phyloP scores from a whole-genome alignment of 192 early-diverging fungal genomes.

The Hyaloraphidium curvatum region DNA sequence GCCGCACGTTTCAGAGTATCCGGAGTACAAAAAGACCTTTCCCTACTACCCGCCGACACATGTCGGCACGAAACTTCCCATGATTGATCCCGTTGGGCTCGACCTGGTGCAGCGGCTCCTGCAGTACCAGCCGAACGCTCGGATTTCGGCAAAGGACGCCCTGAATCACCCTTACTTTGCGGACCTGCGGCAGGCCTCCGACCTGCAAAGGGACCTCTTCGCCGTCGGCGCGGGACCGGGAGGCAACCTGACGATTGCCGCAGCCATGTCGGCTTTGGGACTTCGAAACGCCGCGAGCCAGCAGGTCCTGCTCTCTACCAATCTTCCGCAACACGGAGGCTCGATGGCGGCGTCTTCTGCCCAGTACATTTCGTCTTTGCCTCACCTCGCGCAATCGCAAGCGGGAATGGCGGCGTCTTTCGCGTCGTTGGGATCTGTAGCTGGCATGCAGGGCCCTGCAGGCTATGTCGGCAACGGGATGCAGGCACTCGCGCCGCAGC shows the following conservation, averaged over 20 bases:
- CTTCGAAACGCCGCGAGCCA: too few species aligned
- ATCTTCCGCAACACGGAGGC: too few species aligned
- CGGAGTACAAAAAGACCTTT: constrained; percentile 53
- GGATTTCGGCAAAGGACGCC: constrained; percentile 44
- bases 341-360: too few species aligned
- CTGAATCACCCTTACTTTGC: constrained; percentile 39
- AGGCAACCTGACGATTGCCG: background rate
- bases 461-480: too few species aligned
- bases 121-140: constrained; percentile 46
- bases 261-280: background rate
- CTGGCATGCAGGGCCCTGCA: too few species aligned
- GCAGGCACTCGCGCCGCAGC: too few species aligned
- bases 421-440: too few species aligned
- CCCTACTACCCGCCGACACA: constrained; percentile 37
- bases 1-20: constrained; percentile 35
- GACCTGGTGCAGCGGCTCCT: constrained; percentile 54
- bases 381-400: too few species aligned
- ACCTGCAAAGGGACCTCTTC: background rate
- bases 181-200: constrained; percentile 13
- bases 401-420: too few species aligned
- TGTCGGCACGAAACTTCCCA: constrained; percentile 44
- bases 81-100: constrained; percentile 52
- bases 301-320: too few species aligned
- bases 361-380: too few species aligned
- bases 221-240: background rate